Evolutionary conservation across 257 asterid species (phyloP), one percentile per base, ranked within the genome.

Genomic region (Verbascum thapsus): DNA sequence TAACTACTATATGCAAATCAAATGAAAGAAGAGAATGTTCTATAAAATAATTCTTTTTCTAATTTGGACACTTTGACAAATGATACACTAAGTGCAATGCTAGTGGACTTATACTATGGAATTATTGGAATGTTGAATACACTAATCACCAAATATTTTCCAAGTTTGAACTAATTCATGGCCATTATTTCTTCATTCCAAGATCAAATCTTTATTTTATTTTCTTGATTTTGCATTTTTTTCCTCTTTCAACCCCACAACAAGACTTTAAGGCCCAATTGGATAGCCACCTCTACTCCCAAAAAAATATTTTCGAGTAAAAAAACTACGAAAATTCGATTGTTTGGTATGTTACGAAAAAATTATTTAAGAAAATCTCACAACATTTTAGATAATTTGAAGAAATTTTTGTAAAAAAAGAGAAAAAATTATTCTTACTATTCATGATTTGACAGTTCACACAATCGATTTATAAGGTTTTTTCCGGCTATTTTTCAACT

Each of bases 211-310:
- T 64, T 48, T n/a, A 38, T n/a, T 51, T 8, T 49, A 7, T 35
- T 8, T 34, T 61, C 58, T 65, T 67, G 53, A 53, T 35, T 13
- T 58, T 30, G 26, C 17, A 38, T 5, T 40, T 57, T 57, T 58
- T n/a, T n/a, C n/a, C 72, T 70, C 62, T 78, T 10, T 62, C 70
- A 57, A 59, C 78, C n/a, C 80, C 78, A 74, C 82, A 68, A 45
- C 50, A 34, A 53, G 64, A 49, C 68, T 68, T 71, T 72, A 63
- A 16, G 58, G 68, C 12, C 42, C n/a, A n/a, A n/a, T n/a, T n/a
- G n/a, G n/a, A n/a, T n/a, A n/a, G n/a, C n/a, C n/a, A n/a, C n/a
- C n/a, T n/a, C n/a, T n/a, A n/a, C n/a, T n/a, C n/a, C n/a, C n/a
- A n/a, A n/a, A n/a, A n/a, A n/a, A n/a, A n/a, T n/a, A n/a, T n/a